Evolutionary conservation across 345 rosid species (phyloP), one percentile per base, ranked within the genome.

Genomic region (Hypericum androsaemum): DNA sequence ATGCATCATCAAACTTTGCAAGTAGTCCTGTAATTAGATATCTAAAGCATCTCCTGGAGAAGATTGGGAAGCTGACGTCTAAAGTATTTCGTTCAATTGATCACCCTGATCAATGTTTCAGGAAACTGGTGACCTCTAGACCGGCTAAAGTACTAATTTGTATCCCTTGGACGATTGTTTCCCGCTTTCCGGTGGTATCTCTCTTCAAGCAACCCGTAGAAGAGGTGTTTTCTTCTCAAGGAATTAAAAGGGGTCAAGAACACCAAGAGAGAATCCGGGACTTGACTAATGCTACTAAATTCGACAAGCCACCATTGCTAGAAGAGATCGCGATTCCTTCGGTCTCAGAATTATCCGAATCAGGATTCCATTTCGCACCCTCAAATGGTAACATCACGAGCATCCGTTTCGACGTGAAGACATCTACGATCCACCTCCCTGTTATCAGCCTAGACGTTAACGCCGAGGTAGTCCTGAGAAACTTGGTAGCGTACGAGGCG

Each of bases 321-420:
- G 92, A 83, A 64, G 89, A 89, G 51, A 88, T 86, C 51, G 12
- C 84, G 28, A 82, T 84, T 48, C 98, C 96, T 39, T 75, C 82
- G 0, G 87, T 84, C 17, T 35, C 74, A 0, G 76, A 86, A 35
- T 84, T 89, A 3, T 49, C 60, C 9, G 62, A 71, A 8, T 60
- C 77, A 0, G 76, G 84, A 0, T 72, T 89, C 39, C 56, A 50
- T 6, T 83, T 89, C 63, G 36, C 44, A 36, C 63, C 86, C 14
- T 52, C 70, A 9, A 51, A 38, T 0, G 77, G 81, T 10, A 67
- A 68, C 80, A 45, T 84, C 58, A 53, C 68, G 10, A 61, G 68
- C 22, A 66, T 82, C 37, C 6, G 41, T 16, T 82, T 86, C 46
- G 76, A 84, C 56, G 28, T 59, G 7, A 68, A 77, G 51, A 38